Evolutionary conservation across 352 stramenopile genomes (phyloP), one percentile per base, ranked within the genome.

Genomic region (Globisporangium mamillatum): DNA sequence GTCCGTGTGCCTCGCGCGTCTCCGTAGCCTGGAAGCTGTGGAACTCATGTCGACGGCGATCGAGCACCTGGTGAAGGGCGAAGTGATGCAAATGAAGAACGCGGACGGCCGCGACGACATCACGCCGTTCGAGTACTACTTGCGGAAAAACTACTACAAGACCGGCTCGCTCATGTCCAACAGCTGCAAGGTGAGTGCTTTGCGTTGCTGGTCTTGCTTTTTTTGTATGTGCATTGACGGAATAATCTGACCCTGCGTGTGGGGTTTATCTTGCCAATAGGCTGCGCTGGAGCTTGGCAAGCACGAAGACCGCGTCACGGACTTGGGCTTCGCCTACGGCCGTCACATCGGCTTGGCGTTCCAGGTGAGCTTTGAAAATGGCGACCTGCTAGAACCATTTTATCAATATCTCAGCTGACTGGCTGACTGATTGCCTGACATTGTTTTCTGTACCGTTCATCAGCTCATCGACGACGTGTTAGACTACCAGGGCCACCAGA

Each of bases 101-200:
- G 84, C 80, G 4, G 81, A 92, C 69, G 78, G 76, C 10, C 75
- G 74, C 44, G 74, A 80, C 44, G 76, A 84, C 53, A 92, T 95
- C 62, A 79, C 82, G 48, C 87, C 91, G 18, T 96, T 99, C 38
- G 93, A 98, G 80, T 97, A 95, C 66, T 99, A 99, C 75, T 76
- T 99, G 38, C 88, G 89, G 48, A 99, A 99, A 77, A 99, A 99
- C 79, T 99, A 98, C 80, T 99, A 99, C 86, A 99, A 99, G 82
- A 99, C 98, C 12, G 97, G 88, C 36, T 98, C 92, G 74, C 93
- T 99, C 75, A 99, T 99, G 96, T 95, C 97, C 36, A 99, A 99
- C 77, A 98, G 91, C 41, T 99, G 97, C 78, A 90, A 92, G 71
- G 72, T 75, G 53, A 38, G 38, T 25, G 1, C 14, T n/a, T 18